phyloP scores from a whole-genome alignment of 2,329 filamentous ascomycete species.

The Fusarium ramigenum region DNA sequence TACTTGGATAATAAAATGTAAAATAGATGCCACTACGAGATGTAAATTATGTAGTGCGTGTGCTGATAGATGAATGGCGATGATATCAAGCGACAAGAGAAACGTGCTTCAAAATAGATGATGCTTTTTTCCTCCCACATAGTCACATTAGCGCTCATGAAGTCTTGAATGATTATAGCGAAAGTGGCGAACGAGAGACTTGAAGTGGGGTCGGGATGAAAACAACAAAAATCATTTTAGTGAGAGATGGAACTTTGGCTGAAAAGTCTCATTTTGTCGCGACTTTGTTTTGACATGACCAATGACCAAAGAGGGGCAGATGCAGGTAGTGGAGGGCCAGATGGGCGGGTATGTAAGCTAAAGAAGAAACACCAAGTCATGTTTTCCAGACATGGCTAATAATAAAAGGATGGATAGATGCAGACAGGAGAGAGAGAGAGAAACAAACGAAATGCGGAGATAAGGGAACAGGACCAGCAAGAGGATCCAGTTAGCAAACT shows the following conservation, averaged over 20 bases:
- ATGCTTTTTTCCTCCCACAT: slow-evolving; percentile 18
- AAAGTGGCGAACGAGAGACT: slow-evolving; percentile 31
- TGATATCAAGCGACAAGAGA: slow-evolving; percentile 14
- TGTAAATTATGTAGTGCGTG: slow-evolving; percentile 30
- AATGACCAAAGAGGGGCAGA: slow-evolving; percentile 16
- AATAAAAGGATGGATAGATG: slow-evolving; percentile 6
- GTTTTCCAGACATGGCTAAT: slow-evolving; percentile 10
- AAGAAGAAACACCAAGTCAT: slow-evolving; percentile 23
- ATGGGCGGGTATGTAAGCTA: slow-evolving; percentile 5
- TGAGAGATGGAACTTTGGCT: slow-evolving; percentile 14
- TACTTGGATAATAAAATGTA: slow-evolving; percentile 36
- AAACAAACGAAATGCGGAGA: neutral
- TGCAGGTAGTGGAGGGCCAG: slow-evolving; percentile 24
- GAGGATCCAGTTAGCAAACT: neutral
- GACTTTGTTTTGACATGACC: neutral
- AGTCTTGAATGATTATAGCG: neutral
- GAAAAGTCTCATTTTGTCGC: slow-evolving; percentile 36
- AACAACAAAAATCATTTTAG: slow-evolving; percentile 36
- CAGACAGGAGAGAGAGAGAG: neutral
- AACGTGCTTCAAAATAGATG: slow-evolving; percentile 7
- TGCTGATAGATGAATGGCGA: slow-evolving; percentile 41
- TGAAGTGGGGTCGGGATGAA: slow-evolving; percentile 30
- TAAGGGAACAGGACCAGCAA: neutral
- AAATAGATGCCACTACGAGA: slow-evolving; percentile 40
- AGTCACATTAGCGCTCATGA: slow-evolving; percentile 11